Evolutionary conservation across 805 yeast genomes (phyloP), one percentile per base, ranked within the genome.

Genomic region (Metschnikowia lachancei): DNA sequence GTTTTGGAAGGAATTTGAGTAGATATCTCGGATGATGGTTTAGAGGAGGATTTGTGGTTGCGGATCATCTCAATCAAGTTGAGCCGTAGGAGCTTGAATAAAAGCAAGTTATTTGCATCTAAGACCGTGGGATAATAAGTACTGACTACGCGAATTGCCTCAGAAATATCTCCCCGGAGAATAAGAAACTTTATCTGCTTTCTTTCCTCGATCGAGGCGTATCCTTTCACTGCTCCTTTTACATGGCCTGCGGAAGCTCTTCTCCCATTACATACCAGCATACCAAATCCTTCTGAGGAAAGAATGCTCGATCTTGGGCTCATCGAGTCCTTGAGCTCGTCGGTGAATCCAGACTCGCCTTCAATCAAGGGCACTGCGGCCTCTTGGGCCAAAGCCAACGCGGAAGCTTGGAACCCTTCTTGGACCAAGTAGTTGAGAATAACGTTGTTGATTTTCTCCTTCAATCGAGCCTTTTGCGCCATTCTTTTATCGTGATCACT

Each of bases 11-110:
- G 37, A 7, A 34, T 28, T 33, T 26, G 12, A 12, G 7, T 26
- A 26, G 28, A 10, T 12, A 6, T 26, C 28, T 26, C 12, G 28
- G 28, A 10, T 3, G 43, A 35, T 19, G 29, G 35, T 36, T 20
- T 41, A 16, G 47, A 39, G 3, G 34, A 35, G 9, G 37, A 22
- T 33, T 41, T 42, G 28, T 81, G 80, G n/a, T 60, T 60, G 32
- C 92, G 67, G 31, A 90, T 88, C 80, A 86, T 81, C 64, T 91
- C 97, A 31, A 89, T 82, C 53, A 91, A 69, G 56, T 84, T 85
- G 52, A 89, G 68, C 41, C 91, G 73, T 48, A 89, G 66, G 32
- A 90, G 67, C 58, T 83, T 79, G 67, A 88, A 89, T 63, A 88
- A 88, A 20, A 88, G 66, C 22, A 76, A 71, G 42, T 80, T 80